These are phyloP conservation scores for Physaria fendleri DNA, from an alignment of 345 rosid species.

Conservation along the genomic window DNA sequence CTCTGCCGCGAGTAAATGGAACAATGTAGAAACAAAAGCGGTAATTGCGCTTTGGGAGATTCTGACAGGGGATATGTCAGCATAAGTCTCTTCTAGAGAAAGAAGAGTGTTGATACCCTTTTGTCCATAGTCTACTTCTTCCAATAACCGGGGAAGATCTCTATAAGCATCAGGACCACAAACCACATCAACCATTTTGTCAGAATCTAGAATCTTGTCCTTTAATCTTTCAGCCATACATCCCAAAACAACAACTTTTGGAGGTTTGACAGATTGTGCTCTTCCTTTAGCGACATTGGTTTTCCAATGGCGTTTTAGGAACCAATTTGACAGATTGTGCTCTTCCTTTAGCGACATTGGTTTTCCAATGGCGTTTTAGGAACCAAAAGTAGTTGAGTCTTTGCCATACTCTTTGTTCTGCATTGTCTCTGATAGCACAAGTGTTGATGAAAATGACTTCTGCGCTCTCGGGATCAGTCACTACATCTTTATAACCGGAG, in stretches of 20 bases:
- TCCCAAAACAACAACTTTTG: constrained; percentile 91
- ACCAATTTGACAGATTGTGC: constrained; percentile 45
- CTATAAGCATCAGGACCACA: constrained; percentile 96
- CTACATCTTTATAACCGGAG: constrained; percentile 65
- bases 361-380: constrained; percentile 83
- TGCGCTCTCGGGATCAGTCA: constrained; percentile 71
- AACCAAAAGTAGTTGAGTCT: constrained; percentile 96
- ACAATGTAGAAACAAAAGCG: constrained; percentile 94
- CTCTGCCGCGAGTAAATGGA: constrained; percentile 93
- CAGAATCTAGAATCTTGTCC: constrained; percentile 82
- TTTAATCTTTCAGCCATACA: constrained; percentile 97
- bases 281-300: no score
- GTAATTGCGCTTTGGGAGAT: constrained; percentile 56
- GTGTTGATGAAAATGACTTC: constrained; percentile 87
- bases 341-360: constrained; percentile 62
- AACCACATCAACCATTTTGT: constrained; percentile 98
- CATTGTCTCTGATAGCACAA: constrained; percentile 87
- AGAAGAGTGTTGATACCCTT: constrained; percentile 92
- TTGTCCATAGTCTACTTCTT: constrained; percentile 86
- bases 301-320: no score
- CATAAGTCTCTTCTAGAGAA: constrained; percentile 93
- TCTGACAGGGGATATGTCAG: constrained; percentile 75
- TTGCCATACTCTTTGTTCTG: constrained; percentile 95
- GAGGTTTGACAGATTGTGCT: constrained; percentile 57
- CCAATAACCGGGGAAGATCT: constrained; percentile 73